Evolutionary conservation across 2,329 filamentous ascomycete species (phyloP).

Genomic region (Cercospora janseana): DNA sequence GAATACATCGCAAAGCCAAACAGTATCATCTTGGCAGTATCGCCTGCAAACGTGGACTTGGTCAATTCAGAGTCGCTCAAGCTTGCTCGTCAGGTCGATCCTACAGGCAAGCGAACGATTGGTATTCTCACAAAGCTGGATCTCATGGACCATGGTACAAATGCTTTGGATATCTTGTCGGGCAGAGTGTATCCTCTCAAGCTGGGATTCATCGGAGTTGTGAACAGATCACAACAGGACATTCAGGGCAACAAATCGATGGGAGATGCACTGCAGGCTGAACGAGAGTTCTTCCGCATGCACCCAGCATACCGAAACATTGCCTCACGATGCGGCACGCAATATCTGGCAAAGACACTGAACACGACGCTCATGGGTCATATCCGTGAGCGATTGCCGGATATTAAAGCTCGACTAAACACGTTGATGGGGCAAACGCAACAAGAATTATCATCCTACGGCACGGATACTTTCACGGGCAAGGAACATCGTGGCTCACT

Average conservation of each 20-base stretch:
- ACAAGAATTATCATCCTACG: constrained; percentile 95
- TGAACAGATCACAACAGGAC: constrained; percentile 97
- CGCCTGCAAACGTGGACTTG: constrained; percentile 94
- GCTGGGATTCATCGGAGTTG: constrained; percentile 94
- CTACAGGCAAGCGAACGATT: constrained; percentile 89
- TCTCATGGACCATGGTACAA: constrained; percentile 97
- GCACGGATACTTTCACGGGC: constrained; percentile 94
- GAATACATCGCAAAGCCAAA: constrained; percentile 99
- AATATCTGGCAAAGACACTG: constrained; percentile 88
- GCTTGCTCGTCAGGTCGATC: constrained; percentile 93
- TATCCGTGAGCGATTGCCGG: constrained; percentile 90
- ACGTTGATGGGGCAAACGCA: constrained; percentile 99
- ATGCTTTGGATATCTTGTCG: constrained; percentile 95
- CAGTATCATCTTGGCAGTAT: constrained; percentile 95
- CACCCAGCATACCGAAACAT: constrained; percentile 98
- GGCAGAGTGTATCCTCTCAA: constrained; percentile 95
- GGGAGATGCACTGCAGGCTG: constrained; percentile 82
- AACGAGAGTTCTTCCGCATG: constrained; percentile 93
- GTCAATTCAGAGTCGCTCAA: constrained; percentile 98
- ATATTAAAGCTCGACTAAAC: constrained; percentile 97
- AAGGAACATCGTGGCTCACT: constrained; percentile 94
- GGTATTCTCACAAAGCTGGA: constrained; percentile 96
- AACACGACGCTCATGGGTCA: constrained; percentile 95
- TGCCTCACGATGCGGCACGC: constrained; percentile 86
- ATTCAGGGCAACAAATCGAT: constrained; percentile 96